These are phyloP conservation scores for Neonectria magnoliae DNA, from an alignment of 2,329 filamentous ascomycete genomes.

Conservation along the genomic window DNA sequence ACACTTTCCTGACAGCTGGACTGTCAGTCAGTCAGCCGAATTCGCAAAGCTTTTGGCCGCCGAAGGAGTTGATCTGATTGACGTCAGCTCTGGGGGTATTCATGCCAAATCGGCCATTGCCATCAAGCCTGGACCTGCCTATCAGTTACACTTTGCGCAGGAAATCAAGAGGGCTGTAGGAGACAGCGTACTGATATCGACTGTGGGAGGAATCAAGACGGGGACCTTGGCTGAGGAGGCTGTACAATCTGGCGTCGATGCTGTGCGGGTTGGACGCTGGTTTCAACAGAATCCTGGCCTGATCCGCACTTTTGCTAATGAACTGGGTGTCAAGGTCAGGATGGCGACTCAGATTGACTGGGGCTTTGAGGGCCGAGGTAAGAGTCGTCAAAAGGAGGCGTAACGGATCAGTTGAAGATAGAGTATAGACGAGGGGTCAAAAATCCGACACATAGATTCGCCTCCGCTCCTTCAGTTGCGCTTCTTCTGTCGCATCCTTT, in stretches of 20 bases:
- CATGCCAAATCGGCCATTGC: constrained; percentile 67
- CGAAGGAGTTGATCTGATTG: constrained; percentile 5
- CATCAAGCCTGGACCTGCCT: constrained; percentile 53
- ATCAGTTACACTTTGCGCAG: constrained; percentile 76
- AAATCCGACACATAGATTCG: too few relatives aligned
- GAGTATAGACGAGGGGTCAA: too few relatives aligned
- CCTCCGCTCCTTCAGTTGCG: too few relatives aligned
- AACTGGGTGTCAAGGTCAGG: constrained; percentile 56
- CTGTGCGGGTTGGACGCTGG: constrained; percentile 59
- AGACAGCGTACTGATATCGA: constrained; percentile 59
- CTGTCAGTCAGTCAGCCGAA: constrained; percentile 67
- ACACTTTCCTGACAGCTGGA: constrained; percentile 67
- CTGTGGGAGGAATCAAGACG: constrained; percentile 59
- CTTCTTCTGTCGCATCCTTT: too few relatives aligned
- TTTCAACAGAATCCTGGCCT: constrained; percentile 69
- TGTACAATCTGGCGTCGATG: constrained; percentile 59
- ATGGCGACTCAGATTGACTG: too few relatives aligned
- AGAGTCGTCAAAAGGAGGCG: too few relatives aligned
- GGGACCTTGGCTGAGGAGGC: constrained; percentile 59
- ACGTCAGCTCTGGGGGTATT: constrained; percentile 42
- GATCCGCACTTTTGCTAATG: constrained; percentile 63
- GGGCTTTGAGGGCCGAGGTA: too few relatives aligned
- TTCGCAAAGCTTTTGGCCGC: constrained; percentile 48
- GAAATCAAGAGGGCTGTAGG: constrained; percentile 76
- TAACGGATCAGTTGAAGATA: too few relatives aligned